A percentile compares a stretch with the other conserved stretches of the same genome.
Conservation (phyloP, 768 basidiomycete genomes). For the Mycena albidolilacea region DNA sequence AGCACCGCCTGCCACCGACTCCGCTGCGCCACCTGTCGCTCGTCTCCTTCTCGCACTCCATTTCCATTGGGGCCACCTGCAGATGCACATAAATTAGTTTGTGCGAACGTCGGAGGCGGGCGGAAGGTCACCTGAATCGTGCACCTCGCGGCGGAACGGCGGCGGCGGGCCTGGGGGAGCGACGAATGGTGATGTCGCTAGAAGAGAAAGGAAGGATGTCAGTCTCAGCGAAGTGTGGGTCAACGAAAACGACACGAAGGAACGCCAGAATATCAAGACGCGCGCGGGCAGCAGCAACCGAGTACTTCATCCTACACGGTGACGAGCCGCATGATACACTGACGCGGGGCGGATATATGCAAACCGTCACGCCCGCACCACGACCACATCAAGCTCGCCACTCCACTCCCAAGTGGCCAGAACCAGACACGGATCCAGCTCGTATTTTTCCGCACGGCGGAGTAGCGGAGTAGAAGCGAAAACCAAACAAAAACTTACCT, state of each 20-base stretch:
- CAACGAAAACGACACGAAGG: not conserved
- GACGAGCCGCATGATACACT: too few relatives aligned
- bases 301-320: too few relatives aligned
- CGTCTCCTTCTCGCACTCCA: conserved; percentile 32
- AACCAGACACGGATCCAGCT: too few relatives aligned
- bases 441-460: too few relatives aligned
- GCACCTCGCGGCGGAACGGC: not conserved
- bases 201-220: not conserved
- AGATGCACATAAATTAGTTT: not conserved
- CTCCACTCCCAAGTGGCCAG: too few relatives aligned
- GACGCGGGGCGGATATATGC: too few relatives aligned
- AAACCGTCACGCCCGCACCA: too few relatives aligned
- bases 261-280: not conserved
- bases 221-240: not conserved
- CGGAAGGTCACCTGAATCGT: not conserved
- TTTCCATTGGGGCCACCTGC: not conserved
- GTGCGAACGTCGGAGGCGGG: not conserved
- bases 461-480: not conserved
- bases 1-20: conserved; percentile 90
- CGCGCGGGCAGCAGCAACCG: too few relatives aligned
- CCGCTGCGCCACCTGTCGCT: conserved; percentile 73
- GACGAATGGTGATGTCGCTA: conserved; percentile 55
- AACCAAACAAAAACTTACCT: conserved; percentile 43
- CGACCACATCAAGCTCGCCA: too few relatives aligned
- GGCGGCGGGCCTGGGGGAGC: conserved; percentile 49